Percentiles rank a stretch among this genome's conserved stretches.
phyloP scores from a whole-genome alignment of 306 rosid species.

The Aeschynomene evenia region DNA sequence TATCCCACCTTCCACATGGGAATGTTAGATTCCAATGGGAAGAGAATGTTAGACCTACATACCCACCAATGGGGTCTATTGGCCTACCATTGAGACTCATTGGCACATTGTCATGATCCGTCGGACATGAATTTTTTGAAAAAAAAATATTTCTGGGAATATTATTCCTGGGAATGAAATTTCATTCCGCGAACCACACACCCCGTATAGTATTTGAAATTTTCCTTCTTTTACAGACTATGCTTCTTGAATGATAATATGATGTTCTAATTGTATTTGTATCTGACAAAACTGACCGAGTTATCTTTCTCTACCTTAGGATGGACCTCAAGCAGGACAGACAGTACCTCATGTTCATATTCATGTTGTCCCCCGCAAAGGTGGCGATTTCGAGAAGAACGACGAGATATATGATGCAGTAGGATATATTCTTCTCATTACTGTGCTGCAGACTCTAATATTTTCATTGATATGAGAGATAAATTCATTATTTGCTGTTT shows the following conservation, averaged over 20 bases:
- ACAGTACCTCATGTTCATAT: conserved; percentile 92
- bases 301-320: conserved; percentile 50
- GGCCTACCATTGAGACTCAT: no score
- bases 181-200: no score
- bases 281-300: conserved; percentile 15
- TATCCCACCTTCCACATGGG: no score
- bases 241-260: conserved; percentile 6
- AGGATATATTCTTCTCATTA: conserved; percentile 31
- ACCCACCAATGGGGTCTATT: no score
- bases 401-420: conserved; percentile 90
- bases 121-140: no score
- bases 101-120: no score
- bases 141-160: no score
- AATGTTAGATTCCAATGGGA: no score
- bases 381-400: conserved; percentile 77
- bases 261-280: neutral
- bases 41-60: no score
- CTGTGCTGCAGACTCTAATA: neutral
- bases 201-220: neutral
- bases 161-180: no score
- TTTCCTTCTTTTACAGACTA: neutral
- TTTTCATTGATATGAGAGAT: conserved; percentile 1
- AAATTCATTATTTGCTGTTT: neutral
- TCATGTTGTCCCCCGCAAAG: conserved; percentile 73
- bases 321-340: conserved; percentile 95